Conservation (phyloP, 2,329 filamentous ascomycete genomes). For the Ophiostoma sp. region DNA sequence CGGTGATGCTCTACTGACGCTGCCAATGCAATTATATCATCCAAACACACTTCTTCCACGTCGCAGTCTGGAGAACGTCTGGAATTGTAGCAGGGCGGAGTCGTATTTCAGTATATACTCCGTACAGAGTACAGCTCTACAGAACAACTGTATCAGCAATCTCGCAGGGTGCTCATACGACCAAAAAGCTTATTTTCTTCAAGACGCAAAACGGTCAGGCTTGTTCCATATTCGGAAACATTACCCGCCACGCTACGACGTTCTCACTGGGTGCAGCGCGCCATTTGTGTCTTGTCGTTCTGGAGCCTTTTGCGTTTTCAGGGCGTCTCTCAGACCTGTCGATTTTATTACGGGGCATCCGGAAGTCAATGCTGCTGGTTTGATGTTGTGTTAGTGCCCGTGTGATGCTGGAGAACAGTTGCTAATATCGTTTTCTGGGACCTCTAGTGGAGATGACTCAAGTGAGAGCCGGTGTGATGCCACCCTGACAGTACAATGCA, state of each 20-base stretch:
- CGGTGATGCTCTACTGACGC: background rate
- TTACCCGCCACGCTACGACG: slow-evolving; percentile 21
- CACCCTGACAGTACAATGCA: background rate
- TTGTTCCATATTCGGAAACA: slow-evolving; percentile 26
- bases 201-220: background rate
- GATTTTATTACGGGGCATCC: background rate
- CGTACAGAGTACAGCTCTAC: background rate
- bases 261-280: background rate
- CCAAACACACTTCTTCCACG: background rate
- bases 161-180: slow-evolving; percentile 2
- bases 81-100: background rate
- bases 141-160: background rate
- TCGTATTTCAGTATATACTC: background rate
- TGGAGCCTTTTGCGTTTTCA: background rate
- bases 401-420: background rate
- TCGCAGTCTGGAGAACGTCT: background rate
- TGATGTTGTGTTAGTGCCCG: background rate
- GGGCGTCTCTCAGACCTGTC: background rate
- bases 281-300: background rate
- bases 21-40: background rate
- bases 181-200: slow-evolving; percentile 10
- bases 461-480: background rate
- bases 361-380: background rate
- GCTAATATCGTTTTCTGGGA: background rate
- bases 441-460: background rate